Percentiles rank a stretch among this genome's conserved stretches.
Conservation (phyloP, 78 protist genomes). For the Speleostelium caveatum region DNA sequence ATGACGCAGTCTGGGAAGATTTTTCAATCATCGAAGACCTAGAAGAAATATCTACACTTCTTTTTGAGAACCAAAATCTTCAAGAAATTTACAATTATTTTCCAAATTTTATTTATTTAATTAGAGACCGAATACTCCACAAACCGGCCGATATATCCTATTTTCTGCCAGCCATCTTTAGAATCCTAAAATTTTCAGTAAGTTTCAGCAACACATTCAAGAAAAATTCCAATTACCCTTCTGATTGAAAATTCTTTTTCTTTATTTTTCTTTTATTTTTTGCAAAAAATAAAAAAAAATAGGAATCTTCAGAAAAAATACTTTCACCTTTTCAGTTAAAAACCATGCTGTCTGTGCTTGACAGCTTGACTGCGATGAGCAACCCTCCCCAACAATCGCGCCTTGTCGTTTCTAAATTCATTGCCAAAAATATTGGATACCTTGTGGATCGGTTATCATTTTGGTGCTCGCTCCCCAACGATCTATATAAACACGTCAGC, state of each 20-base stretch:
- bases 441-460: conserved; percentile 18
- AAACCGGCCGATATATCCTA: conserved; percentile 35
- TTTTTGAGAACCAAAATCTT: not conserved
- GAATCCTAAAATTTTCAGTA: conserved; percentile 1
- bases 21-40: conserved; percentile 51
- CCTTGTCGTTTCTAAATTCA: not conserved
- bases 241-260: not conserved
- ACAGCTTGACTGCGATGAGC: conserved; percentile 6
- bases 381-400: conserved; percentile 9
- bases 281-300: too few species aligned
- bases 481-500: conserved; percentile 15
- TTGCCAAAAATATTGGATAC: not conserved
- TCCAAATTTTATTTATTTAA: conserved; percentile 39
- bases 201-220: too few species aligned
- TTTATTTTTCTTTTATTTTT: too few species aligned
- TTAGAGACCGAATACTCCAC: conserved; percentile 51
- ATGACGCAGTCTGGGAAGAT: conserved; percentile 61
- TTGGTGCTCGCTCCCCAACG: conserved; percentile 21
- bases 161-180: conserved; percentile 24
- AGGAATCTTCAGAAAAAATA: not conserved
- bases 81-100: not conserved
- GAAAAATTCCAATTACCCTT: not conserved
- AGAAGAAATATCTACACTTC: not conserved
- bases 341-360: conserved; percentile 29
- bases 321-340: conserved; percentile 43